Base-by-base conservation (phyloP, 1,284 basidiomycete genomes). In the Takashimella tepidaria region DNA sequence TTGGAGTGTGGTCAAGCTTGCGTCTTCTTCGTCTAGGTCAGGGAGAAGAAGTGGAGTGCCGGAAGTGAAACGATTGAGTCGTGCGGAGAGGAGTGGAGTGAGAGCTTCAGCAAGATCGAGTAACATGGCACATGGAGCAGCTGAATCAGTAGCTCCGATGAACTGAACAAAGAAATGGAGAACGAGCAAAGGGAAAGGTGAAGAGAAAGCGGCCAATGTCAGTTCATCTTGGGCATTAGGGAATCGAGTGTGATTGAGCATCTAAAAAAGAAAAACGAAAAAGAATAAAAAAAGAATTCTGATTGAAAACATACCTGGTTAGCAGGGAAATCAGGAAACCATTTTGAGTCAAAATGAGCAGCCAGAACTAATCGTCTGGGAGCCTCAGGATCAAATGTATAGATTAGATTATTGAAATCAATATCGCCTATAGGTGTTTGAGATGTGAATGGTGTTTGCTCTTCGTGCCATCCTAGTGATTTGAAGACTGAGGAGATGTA, bases 331-430 rank as follows among this genome's bases (percentile, higher is more conserved):
- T 73, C 75, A 0, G 83, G 76, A 64, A 89, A 95, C 77, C 84
- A 96, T 76, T 98, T 98, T 74, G 88, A 92, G 74, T 99, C 96
- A 66, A 89, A 92, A 72, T 99, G 96, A 4, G 95, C 96, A 2
- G 93, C 81, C 6, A 99, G 74, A n/a, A 95, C 80, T 23, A 99
- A 79, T 63, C 88, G 85, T 41, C 88, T 76, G 1, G 87, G 78
- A 0, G 95, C 91, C n/a, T 79, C 76, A 4, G 88, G 86, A 65
- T 97, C 87, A 70, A 97, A 95, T 13, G 96, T 98, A 41, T 92
- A 90, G 60, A 98, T 85, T 47, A 98, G 80, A 76, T 98, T 99
- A 21, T 85, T 88, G 74, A 99, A 96, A 27, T 79, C 78, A 60
- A 84, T 87, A 43, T 72, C 67, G 5, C 96, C 96, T 58, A 88